Percentiles rank a stretch among this genome's conserved stretches.
Conservation (phyloP, 1,284 basidiomycete species). For the Phellopilus nigrolimitatus region DNA sequence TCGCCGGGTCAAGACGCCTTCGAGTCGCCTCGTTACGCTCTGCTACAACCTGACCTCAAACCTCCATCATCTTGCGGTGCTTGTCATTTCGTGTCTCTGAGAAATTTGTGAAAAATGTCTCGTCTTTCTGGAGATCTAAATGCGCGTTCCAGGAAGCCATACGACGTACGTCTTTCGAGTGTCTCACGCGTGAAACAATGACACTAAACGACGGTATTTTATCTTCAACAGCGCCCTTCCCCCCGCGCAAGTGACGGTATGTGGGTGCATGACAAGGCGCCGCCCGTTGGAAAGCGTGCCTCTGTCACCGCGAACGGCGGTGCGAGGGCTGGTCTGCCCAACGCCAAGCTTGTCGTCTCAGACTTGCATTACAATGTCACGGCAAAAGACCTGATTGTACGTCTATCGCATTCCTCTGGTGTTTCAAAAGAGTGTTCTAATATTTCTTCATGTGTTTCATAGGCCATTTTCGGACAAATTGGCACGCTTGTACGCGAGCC, state of each 20-base stretch:
- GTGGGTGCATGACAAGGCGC: slow-evolving; percentile 73
- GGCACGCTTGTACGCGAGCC: slow-evolving; percentile 91
- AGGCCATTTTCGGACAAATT: slow-evolving; percentile 90
- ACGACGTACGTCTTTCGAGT: slow-evolving; percentile 37
- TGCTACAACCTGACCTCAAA: neutral
- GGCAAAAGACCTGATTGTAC: slow-evolving; percentile 80
- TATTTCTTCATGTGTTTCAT: slow-evolving; percentile 20
- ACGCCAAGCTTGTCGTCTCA: slow-evolving; percentile 73
- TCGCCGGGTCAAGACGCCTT: neutral
- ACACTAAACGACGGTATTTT: slow-evolving; percentile 35
- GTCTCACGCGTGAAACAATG: slow-evolving; percentile 8
- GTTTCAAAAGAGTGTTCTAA: slow-evolving; percentile 6
- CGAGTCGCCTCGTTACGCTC: neutral
- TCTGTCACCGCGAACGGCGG: slow-evolving; percentile 26
- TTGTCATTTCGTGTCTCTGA: neutral
- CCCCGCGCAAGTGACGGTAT: slow-evolving; percentile 48
- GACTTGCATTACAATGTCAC: slow-evolving; percentile 94
- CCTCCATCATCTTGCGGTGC: neutral
- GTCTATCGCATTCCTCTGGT: slow-evolving; percentile 32
- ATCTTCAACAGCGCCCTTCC: slow-evolving; percentile 38
- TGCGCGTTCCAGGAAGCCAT: slow-evolving; percentile 36
- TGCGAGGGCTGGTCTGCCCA: slow-evolving; percentile 30
- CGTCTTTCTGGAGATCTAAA: neutral
- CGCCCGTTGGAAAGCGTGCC: slow-evolving; percentile 32
- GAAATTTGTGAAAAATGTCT: neutral